Evolutionary conservation across 768 basidiomycete genomes (phyloP).

Genomic region (Xerocomus brunneocitrinus): DNA sequence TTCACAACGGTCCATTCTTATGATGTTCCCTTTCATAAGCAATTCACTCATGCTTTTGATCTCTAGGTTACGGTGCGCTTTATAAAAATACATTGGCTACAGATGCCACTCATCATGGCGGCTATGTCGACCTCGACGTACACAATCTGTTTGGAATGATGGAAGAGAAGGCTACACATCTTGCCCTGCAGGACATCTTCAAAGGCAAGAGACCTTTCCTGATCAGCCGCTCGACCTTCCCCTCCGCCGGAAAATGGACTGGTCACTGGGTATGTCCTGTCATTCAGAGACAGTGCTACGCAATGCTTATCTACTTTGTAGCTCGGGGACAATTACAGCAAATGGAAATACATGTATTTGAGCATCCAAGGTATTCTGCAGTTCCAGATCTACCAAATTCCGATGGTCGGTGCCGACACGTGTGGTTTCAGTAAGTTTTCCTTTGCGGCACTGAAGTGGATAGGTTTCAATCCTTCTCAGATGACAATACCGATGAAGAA

Average conservation of each 20-base stretch:
- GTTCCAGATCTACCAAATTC: conserved; percentile 81
- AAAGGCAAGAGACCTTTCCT: conserved; percentile 65
- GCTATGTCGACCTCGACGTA: conserved; percentile 58
- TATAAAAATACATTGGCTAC: conserved; percentile 56
- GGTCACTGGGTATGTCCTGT: conserved; percentile 56
- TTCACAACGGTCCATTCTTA: conserved; percentile 57
- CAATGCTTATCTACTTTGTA: conserved; percentile 17
- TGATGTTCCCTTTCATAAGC: neutral
- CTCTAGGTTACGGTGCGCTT: conserved; percentile 46
- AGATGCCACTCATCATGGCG: conserved; percentile 65
- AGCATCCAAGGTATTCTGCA: conserved; percentile 83
- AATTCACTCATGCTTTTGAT: neutral
- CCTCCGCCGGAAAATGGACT: conserved; percentile 64
- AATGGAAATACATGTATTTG: conserved; percentile 67
- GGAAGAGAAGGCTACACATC: conserved; percentile 63
- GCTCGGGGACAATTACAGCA: conserved; percentile 75
- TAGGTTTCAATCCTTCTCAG: conserved; percentile 20
- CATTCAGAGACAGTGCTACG: neutral
- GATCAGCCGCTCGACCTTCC: conserved; percentile 66
- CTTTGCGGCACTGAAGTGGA: neutral
- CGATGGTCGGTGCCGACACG: conserved; percentile 79
- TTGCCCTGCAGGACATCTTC: conserved; percentile 49
- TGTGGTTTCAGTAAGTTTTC: conserved; percentile 30
- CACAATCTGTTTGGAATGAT: conserved; percentile 74
- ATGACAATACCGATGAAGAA: conserved; percentile 71